Conservation (phyloP, 768 basidiomycete species). For the Boletus vermiculosoides region DNA sequence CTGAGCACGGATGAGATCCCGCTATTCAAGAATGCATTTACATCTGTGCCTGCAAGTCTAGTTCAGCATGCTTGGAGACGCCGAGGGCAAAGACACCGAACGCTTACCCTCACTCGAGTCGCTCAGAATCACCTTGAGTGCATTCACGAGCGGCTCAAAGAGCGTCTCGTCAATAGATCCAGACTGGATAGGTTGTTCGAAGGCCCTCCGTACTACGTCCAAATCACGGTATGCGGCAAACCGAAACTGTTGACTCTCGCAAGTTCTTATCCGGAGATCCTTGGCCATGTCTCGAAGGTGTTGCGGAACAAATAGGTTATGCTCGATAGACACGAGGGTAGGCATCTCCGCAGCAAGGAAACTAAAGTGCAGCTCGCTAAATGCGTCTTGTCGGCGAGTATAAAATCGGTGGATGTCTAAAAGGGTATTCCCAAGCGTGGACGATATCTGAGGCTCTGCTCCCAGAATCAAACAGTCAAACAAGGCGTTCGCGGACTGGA, state of each 20-base stretch:
- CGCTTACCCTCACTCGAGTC: constrained; percentile 57
- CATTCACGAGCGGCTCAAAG: constrained; percentile 62
- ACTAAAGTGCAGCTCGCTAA: constrained; percentile 63
- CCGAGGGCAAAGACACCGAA: not conserved
- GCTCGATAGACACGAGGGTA: constrained; percentile 67
- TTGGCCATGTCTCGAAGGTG: constrained; percentile 48
- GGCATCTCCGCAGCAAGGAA: constrained; percentile 64
- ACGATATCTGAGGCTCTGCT: constrained; percentile 43
- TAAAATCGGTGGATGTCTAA: constrained; percentile 67
- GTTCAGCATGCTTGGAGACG: not conserved
- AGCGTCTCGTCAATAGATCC: constrained; percentile 48
- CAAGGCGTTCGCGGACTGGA: constrained; percentile 62
- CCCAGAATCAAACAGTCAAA: constrained; percentile 59
- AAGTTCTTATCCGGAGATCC: constrained; percentile 56
- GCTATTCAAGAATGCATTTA: constrained; percentile 53
- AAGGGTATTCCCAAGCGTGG: constrained; percentile 46
- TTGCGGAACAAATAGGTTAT: constrained; percentile 51
- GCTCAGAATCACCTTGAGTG: constrained; percentile 63
- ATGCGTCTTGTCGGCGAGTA: constrained; percentile 68
- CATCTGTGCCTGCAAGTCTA: constrained; percentile 35
- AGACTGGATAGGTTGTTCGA: constrained; percentile 59
- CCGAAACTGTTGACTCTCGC: constrained; percentile 65
- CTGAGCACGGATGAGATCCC: constrained; percentile 67
- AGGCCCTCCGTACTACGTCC: constrained; percentile 64
- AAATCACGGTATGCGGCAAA: constrained; percentile 75